Conservation (phyloP, 148 eudicot species). For the Selenicereus undatus region DNA sequence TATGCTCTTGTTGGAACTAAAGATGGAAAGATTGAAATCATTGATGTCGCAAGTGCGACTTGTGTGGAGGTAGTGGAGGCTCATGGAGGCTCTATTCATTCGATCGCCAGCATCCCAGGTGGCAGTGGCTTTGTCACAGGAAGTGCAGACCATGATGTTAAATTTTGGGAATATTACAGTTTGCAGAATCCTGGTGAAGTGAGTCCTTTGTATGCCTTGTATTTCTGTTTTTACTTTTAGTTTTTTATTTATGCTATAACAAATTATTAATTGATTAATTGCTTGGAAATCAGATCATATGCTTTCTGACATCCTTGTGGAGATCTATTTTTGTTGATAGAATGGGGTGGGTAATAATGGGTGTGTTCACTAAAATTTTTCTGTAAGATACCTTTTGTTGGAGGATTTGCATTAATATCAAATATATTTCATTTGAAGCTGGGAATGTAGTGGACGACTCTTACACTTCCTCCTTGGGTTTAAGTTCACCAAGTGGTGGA, state of each 20-base stretch:
- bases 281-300: too few species aligned
- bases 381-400: neutral
- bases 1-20: constrained; percentile 94
- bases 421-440: neutral
- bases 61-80: constrained; percentile 86
- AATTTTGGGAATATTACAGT: constrained; percentile 79
- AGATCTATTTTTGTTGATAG: neutral
- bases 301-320: neutral
- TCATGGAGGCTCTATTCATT: constrained; percentile 80
- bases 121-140: constrained; percentile 86
- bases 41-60: constrained; percentile 84
- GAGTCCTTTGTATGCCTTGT: constrained; percentile 27
- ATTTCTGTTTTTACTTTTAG: neutral
- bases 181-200: constrained; percentile 55
- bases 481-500: neutral
- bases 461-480: neutral
- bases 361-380: neutral
- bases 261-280: neutral
- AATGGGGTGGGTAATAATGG: neutral
- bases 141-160: constrained; percentile 88
- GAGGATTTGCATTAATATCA: too few species aligned
- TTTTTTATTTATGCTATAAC: constrained; percentile 7
- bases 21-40: constrained; percentile 71
- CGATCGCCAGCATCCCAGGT: constrained; percentile 66
- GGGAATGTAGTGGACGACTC: neutral